Evolutionary conservation across 2,329 filamentous ascomycete species (phyloP).

Genomic region (Colletotrichum karsti): DNA sequence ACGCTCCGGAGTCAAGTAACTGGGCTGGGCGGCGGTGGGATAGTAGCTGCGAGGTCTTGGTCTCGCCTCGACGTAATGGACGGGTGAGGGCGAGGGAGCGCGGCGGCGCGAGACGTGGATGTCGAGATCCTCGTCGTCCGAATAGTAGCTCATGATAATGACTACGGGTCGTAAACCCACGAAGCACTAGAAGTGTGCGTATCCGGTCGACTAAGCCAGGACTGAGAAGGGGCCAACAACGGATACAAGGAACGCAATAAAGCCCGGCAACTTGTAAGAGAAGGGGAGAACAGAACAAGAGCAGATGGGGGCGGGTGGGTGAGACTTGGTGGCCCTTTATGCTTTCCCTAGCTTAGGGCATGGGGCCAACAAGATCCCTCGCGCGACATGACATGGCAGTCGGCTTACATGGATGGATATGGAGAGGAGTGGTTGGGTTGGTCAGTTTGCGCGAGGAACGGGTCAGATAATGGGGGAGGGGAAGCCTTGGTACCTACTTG

Average conservation of each 20-base stretch:
- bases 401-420: not conserved
- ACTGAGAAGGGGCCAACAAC: not conserved
- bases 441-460: not conserved
- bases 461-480: not conserved
- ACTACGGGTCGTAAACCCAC: not conserved
- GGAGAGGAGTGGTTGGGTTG: not conserved
- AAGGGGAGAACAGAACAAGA: not conserved
- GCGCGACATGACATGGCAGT: constrained; percentile 1
- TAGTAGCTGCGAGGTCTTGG: constrained; percentile 52
- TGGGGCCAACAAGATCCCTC: constrained; percentile 1
- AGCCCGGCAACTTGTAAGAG: too few species aligned
- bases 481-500: not conserved
- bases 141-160: constrained; percentile 46
- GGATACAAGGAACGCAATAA: too few species aligned
- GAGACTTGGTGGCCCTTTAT: constrained; percentile 12
- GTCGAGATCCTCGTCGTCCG: constrained; percentile 65
- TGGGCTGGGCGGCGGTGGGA: constrained; percentile 42
- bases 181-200: not conserved
- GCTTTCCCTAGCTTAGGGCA: constrained; percentile 18
- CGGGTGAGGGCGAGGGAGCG: constrained; percentile 47
- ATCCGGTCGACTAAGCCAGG: too few species aligned
- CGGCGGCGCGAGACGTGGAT: constrained; percentile 53
- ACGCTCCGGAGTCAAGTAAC: constrained; percentile 55
- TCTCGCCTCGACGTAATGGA: constrained; percentile 55
- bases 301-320: not conserved